phyloP scores from a whole-genome alignment of 345 rosid genomes.

The Citrus australasica region DNA sequence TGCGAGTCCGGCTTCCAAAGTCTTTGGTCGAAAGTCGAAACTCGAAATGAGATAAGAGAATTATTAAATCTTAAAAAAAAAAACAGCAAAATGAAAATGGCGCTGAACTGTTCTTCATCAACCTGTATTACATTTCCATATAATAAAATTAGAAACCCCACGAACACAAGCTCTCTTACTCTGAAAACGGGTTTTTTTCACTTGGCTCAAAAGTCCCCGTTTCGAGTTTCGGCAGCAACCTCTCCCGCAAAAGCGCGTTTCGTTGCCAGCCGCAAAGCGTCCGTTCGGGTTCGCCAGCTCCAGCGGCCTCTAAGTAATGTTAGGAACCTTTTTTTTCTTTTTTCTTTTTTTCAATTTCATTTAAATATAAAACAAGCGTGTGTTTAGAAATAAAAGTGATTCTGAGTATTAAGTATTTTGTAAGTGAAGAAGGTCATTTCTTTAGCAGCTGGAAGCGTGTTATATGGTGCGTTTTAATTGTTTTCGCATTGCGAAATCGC shows the following conservation, averaged over 20 bases:
- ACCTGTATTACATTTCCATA: slow-evolving; percentile 23
- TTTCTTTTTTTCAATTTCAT: not conserved
- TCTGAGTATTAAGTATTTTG: not conserved
- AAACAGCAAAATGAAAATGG: slow-evolving; percentile 14
- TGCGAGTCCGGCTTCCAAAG: not conserved
- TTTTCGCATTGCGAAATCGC: not conserved
- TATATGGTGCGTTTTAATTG: not conserved
- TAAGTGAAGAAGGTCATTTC: not conserved
- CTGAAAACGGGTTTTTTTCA: slow-evolving; percentile 8
- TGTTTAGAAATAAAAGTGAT: slow-evolving; percentile 1
- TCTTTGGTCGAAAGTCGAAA: not conserved
- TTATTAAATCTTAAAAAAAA: not conserved
- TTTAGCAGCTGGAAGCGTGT: not conserved
- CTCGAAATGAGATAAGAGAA: not conserved
- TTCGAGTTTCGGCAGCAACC: slow-evolving; percentile 46
- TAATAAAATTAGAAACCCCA: slow-evolving; percentile 14
- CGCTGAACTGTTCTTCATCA: slow-evolving; percentile 20
- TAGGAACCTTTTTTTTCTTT: not conserved
- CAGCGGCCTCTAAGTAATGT: slow-evolving; percentile 83
- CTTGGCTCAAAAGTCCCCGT: slow-evolving; percentile 23
- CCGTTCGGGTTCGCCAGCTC: slow-evolving; percentile 67
- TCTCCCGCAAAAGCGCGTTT: slow-evolving; percentile 66
- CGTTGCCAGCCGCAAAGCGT: slow-evolving; percentile 72
- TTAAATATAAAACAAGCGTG: not conserved
- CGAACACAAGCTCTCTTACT: slow-evolving; percentile 9